These are phyloP conservation scores for Beauveria pseudobassiana DNA, from an alignment of 2,329 filamentous ascomycete genomes.

Conservation along the genomic window DNA sequence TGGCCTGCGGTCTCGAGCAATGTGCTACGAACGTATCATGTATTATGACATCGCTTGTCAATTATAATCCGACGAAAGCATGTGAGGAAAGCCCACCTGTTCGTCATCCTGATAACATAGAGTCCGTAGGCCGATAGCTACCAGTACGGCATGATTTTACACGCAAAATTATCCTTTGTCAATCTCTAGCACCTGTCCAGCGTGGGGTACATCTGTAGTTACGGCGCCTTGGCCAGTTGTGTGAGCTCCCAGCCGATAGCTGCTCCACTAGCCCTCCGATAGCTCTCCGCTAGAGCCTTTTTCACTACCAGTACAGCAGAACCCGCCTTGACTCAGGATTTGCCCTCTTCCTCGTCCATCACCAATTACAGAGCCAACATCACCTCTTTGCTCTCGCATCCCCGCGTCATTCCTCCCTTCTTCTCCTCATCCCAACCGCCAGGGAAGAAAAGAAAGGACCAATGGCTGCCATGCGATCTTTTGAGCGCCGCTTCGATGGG, in stretches of 20 bases:
- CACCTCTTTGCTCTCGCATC: background rate
- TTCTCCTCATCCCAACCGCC: background rate
- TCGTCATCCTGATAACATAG: no score
- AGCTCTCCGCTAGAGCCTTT: constrained; percentile 6
- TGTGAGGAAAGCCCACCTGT: no score
- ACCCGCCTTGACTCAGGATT: background rate
- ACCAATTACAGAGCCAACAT: background rate
- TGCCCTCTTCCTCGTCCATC: background rate
- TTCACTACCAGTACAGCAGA: background rate
- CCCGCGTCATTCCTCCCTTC: background rate
- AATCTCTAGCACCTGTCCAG: background rate
- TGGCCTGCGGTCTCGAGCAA: constrained; percentile 6
- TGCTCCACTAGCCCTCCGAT: constrained; percentile 10
- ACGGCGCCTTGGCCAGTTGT: background rate
- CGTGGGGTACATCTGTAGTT: background rate
- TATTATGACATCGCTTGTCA: no score
- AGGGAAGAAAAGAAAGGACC: constrained; percentile 13
- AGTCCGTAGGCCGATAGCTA: no score
- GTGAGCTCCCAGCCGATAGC: background rate
- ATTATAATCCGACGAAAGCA: no score
- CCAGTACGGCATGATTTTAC: no score
- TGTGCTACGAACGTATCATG: background rate
- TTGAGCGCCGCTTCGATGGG: constrained; percentile 33
- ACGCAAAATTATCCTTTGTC: no score
- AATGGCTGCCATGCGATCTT: constrained; percentile 40